phyloP scores from a whole-genome alignment of 2,329 filamentous ascomycete genomes.

The Beauveria brongniartii region DNA sequence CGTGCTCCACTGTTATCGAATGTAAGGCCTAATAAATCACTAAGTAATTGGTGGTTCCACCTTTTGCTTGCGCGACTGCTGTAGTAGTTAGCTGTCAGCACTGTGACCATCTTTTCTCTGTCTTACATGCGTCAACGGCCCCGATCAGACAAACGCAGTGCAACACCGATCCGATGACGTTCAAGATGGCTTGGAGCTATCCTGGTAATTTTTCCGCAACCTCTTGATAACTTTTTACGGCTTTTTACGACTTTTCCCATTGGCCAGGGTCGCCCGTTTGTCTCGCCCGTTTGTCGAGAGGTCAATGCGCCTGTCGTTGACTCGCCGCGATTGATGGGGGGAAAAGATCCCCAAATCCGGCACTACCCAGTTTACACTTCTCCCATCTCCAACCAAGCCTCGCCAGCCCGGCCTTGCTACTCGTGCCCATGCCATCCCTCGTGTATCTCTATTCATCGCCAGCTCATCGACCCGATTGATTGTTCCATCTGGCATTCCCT shows the following conservation, averaged over 20 bases:
- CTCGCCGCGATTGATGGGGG: not conserved
- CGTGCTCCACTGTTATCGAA: too few relatives aligned
- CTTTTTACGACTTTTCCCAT: not conserved
- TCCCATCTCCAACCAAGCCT: not conserved
- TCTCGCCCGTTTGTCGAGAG: not conserved
- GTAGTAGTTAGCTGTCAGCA: conserved; percentile 6
- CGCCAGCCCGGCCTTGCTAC: not conserved
- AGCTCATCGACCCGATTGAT: not conserved
- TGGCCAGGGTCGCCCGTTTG: not conserved
- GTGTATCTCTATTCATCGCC: not conserved
- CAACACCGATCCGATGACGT: not conserved
- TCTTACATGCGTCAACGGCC: not conserved
- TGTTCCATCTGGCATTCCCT: not conserved
- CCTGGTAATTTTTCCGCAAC: too few relatives aligned
- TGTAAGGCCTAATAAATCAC: too few relatives aligned
- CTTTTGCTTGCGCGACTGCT: too few relatives aligned
- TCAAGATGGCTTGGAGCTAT: not conserved
- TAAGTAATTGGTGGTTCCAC: too few relatives aligned
- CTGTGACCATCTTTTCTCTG: not conserved
- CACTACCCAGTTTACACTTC: not conserved
- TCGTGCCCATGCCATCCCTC: not conserved
- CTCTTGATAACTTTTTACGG: not conserved
- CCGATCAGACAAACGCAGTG: not conserved
- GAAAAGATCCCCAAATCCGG: not conserved
- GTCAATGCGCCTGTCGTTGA: not conserved